Evolutionary conservation across 805 yeast genomes (phyloP).

Genomic region (Clavispora asparagi): DNA sequence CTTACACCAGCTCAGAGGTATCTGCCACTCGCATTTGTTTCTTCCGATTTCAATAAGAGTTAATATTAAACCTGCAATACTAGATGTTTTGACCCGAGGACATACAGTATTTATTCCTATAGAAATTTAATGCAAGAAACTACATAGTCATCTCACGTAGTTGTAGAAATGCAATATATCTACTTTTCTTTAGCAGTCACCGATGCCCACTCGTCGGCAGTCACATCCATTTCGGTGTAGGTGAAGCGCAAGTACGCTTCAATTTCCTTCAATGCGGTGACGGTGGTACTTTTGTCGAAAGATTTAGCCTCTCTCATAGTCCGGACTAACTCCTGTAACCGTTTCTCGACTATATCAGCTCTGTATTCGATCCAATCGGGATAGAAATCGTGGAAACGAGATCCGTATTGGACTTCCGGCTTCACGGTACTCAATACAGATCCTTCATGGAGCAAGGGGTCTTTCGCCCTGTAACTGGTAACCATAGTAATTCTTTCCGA

Average conservation of each 20-base stretch:
- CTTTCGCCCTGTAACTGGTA: slow-evolving; percentile 34
- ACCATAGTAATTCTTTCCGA: slow-evolving; percentile 39
- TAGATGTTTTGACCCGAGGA: background rate
- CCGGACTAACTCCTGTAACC: slow-evolving; percentile 19
- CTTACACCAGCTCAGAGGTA: background rate
- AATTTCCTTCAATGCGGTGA: slow-evolving; percentile 10
- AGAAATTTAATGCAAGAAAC: background rate
- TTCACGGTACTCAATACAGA: slow-evolving; percentile 34
- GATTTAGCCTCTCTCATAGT: slow-evolving; percentile 9
- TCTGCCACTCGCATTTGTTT: background rate
- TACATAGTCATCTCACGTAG: background rate
- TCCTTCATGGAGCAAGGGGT: slow-evolving; percentile 22
- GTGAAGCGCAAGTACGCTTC: slow-evolving; percentile 12
- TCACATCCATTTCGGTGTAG: slow-evolving; percentile 13
- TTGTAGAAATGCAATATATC: background rate
- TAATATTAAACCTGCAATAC: slow-evolving; percentile 1
- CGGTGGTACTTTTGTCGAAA: slow-evolving; percentile 23
- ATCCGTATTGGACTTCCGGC: slow-evolving; percentile 34
- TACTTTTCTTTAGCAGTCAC: slow-evolving; percentile 4
- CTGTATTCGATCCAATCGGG: slow-evolving; percentile 34
- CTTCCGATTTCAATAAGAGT: background rate
- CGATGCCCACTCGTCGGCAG: slow-evolving; percentile 11
- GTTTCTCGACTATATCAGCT: slow-evolving; percentile 19
- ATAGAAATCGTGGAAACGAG: slow-evolving; percentile 31
- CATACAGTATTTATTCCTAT: background rate